phyloP scores from a whole-genome alignment of 1,284 basidiomycete species.

The Ustilago nuda region DNA sequence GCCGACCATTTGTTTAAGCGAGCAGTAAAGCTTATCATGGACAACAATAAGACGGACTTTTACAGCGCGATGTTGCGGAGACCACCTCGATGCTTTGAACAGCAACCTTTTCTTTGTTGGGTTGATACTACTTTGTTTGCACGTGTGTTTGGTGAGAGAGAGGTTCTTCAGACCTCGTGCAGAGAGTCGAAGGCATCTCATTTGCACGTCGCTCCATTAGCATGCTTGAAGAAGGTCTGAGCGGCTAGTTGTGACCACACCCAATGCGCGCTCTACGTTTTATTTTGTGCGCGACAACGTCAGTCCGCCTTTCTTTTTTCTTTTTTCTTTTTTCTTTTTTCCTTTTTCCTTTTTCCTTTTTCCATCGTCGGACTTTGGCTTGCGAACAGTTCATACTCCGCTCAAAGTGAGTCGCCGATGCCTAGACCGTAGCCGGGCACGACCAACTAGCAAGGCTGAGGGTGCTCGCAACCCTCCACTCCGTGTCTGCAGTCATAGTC shows the following conservation, averaged over 20 bases:
- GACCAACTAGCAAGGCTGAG: background rate
- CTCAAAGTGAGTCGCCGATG: slow-evolving; percentile 9
- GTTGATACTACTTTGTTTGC: background rate
- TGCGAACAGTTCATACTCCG: background rate
- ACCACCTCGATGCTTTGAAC: background rate
- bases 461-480: background rate
- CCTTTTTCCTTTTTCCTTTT: too few species aligned
- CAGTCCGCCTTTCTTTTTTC: background rate
- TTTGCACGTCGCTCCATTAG: background rate
- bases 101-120: background rate
- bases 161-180: background rate
- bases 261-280: background rate
- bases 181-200: background rate
- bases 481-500: background rate
- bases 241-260: background rate
- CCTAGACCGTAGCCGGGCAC: slow-evolving; percentile 11
- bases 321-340: too few species aligned
- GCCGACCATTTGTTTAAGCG: background rate
- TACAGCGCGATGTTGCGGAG: background rate
- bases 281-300: slow-evolving; percentile 1
- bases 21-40: background rate
- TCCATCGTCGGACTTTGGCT: background rate
- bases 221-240: background rate
- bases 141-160: too few species aligned
- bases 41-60: background rate